Evolutionary conservation across 257 asterid species (phyloP).

Genomic region (Nicotiana tomentosiformis): DNA sequence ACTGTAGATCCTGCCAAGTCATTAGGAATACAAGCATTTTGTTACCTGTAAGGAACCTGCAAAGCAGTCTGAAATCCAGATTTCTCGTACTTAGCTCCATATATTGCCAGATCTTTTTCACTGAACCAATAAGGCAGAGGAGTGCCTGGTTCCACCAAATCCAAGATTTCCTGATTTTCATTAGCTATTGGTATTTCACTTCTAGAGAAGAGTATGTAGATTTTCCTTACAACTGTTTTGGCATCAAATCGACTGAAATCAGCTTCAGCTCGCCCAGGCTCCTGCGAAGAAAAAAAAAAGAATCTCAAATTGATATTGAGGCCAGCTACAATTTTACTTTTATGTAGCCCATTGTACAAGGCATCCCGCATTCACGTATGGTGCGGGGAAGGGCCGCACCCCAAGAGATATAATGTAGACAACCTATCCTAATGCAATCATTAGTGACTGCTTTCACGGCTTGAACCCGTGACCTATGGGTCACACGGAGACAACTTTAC

Average conservation of each 20-base stretch:
- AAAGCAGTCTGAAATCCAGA: conserved; percentile 64
- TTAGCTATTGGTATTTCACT: conserved; percentile 56
- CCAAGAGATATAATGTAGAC: too few relatives aligned
- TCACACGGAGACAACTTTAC: too few relatives aligned
- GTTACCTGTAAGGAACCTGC: conserved; percentile 70
- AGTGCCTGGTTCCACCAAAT: conserved; percentile 49
- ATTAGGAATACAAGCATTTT: neutral
- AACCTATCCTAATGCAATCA: too few relatives aligned
- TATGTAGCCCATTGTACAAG: too few relatives aligned
- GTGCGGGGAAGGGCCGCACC: too few relatives aligned
- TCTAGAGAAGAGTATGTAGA: conserved; percentile 60
- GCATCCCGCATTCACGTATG: too few relatives aligned
- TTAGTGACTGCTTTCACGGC: rapidly evolving
- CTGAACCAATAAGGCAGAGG: conserved; percentile 76
- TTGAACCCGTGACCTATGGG: too few relatives aligned
- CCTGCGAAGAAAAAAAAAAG: conserved; percentile 27
- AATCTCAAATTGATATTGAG: neutral
- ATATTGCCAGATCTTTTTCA: conserved; percentile 52
- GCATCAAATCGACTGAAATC: conserved; percentile 73
- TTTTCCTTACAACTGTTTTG: conserved; percentile 60
- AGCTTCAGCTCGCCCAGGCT: conserved; percentile 82
- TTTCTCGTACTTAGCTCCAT: conserved; percentile 55
- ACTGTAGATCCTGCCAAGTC: too few relatives aligned
- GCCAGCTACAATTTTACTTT: neutral
- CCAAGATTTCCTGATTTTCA: conserved; percentile 73